Conservation (phyloP, 1,284 basidiomycete species). For the Microbotryomycetes sp. region DNA sequence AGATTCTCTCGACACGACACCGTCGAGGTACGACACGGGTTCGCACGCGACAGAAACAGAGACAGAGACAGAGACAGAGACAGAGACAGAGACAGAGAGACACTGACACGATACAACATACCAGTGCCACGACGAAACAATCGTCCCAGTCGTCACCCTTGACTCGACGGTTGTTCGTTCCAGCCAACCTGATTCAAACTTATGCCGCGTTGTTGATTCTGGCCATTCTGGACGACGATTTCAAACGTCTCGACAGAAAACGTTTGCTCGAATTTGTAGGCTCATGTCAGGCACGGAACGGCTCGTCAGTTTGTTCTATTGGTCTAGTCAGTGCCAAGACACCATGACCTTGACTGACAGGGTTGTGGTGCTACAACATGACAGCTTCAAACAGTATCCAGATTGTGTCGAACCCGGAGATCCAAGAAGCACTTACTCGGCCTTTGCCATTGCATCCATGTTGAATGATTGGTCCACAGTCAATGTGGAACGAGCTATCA, state of each 20-base stretch:
- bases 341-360: background rate
- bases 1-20: slow-evolving; percentile 15
- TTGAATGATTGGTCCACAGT: slow-evolving; percentile 70
- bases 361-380: background rate
- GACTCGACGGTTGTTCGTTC: too few relatives aligned
- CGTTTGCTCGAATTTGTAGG: slow-evolving; percentile 60
- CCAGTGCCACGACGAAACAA: too few relatives aligned
- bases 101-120: too few relatives aligned
- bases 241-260: slow-evolving; percentile 57
- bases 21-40: too few relatives aligned
- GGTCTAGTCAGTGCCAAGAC: background rate
- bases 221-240: slow-evolving; percentile 73
- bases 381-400: slow-evolving; percentile 69
- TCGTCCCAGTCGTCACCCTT: too few relatives aligned
- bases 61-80: too few relatives aligned
- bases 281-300: slow-evolving; percentile 67
- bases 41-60: too few relatives aligned
- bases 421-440: slow-evolving; percentile 79
- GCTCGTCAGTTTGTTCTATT: slow-evolving; percentile 55
- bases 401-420: slow-evolving; percentile 58
- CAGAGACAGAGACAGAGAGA: too few relatives aligned
- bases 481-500: slow-evolving; percentile 55
- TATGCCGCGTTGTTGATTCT: slow-evolving; percentile 78
- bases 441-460: slow-evolving; percentile 71
- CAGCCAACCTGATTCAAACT: slow-evolving; percentile 83